Conservation (phyloP, 805 yeast genomes). For the Debaryomyces prosopidis region DNA sequence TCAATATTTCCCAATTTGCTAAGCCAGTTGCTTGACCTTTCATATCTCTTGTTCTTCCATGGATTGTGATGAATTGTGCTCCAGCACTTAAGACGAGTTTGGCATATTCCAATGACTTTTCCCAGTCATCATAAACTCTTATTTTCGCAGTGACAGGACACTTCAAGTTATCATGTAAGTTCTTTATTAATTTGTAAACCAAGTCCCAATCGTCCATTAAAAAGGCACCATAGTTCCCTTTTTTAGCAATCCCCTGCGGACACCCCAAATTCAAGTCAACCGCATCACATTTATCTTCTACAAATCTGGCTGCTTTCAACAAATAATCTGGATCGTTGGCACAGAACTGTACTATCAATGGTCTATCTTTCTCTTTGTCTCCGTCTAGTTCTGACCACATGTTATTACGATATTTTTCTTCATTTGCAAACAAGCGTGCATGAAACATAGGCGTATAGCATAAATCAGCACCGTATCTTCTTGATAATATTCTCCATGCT, state of each 20-base stretch:
- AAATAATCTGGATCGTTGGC: conserved; percentile 91
- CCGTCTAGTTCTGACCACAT: conserved; percentile 80
- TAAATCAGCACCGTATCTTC: conserved; percentile 88
- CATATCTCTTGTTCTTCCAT: conserved; percentile 96
- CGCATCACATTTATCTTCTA: conserved; percentile 87
- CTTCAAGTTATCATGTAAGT: conserved; percentile 69
- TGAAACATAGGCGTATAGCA: conserved; percentile 98
- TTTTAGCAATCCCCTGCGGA: conserved; percentile 95
- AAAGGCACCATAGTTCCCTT: conserved; percentile 94
- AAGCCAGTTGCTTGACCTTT: conserved; percentile 95
- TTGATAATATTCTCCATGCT: conserved; percentile 88
- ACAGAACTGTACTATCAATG: conserved; percentile 91
- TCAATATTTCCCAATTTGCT: conserved; percentile 87
- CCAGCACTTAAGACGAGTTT: conserved; percentile 88
- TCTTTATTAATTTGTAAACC: conserved; percentile 68
- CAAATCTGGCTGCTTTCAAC: conserved; percentile 75
- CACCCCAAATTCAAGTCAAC: conserved; percentile 95
- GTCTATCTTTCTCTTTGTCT: conserved; percentile 65
- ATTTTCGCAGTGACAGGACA: conserved; percentile 96
- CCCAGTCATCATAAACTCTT: conserved; percentile 81
- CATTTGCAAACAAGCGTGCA: conserved; percentile 84
- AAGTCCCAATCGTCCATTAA: conserved; percentile 97
- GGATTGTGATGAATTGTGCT: conserved; percentile 92
- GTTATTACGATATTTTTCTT: conserved; percentile 73
- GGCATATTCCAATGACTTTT: conserved; percentile 84